Percentiles rank a stretch among this genome's conserved stretches.
phyloP scores from a whole-genome alignment of 2,329 filamentous ascomycete genomes.

The Aureobasidium mangrovei region DNA sequence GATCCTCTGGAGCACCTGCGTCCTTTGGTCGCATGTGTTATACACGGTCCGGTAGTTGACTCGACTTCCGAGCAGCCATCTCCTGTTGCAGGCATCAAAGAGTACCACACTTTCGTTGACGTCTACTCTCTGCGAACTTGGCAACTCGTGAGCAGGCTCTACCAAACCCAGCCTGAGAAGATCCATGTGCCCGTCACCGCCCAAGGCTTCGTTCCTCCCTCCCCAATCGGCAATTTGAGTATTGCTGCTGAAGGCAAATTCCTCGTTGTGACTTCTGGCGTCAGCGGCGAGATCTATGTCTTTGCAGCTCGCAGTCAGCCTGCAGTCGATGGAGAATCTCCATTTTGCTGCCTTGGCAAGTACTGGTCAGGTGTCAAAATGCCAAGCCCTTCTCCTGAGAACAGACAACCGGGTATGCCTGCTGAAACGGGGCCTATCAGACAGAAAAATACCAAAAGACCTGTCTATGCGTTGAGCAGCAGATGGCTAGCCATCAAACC shows the following conservation, averaged over 20 bases:
- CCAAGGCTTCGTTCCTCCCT: slow-evolving; percentile 58
- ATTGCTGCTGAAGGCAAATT: slow-evolving; percentile 65
- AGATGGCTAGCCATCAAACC: slow-evolving; percentile 74
- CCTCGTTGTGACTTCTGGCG: slow-evolving; percentile 66
- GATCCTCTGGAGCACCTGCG: slow-evolving; percentile 48
- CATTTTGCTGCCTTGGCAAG: slow-evolving; percentile 69
- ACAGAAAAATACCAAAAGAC: background rate
- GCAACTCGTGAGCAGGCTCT: slow-evolving; percentile 61
- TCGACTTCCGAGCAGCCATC: slow-evolving; percentile 28
- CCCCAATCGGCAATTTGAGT: slow-evolving; percentile 62
- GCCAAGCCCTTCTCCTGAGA: background rate
- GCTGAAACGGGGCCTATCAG: background rate
- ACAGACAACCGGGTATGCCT: background rate
- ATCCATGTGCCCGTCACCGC: slow-evolving; percentile 49
- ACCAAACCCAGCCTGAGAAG: slow-evolving; percentile 57
- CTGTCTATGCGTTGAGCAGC: slow-evolving; percentile 48
- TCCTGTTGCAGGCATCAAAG: slow-evolving; percentile 36
- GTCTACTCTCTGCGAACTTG: slow-evolving; percentile 78
- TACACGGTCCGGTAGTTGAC: slow-evolving; percentile 64
- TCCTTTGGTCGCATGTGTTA: slow-evolving; percentile 67
- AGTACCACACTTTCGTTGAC: slow-evolving; percentile 81
- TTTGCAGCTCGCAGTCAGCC: slow-evolving; percentile 38
- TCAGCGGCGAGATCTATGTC: slow-evolving; percentile 80
- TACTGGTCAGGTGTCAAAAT: slow-evolving; percentile 61
- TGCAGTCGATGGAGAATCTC: slow-evolving; percentile 21